Percentiles rank a stretch among this genome's conserved stretches.
Conservation (phyloP, 1,284 basidiomycete species). For the Malassezia globosa region DNA sequence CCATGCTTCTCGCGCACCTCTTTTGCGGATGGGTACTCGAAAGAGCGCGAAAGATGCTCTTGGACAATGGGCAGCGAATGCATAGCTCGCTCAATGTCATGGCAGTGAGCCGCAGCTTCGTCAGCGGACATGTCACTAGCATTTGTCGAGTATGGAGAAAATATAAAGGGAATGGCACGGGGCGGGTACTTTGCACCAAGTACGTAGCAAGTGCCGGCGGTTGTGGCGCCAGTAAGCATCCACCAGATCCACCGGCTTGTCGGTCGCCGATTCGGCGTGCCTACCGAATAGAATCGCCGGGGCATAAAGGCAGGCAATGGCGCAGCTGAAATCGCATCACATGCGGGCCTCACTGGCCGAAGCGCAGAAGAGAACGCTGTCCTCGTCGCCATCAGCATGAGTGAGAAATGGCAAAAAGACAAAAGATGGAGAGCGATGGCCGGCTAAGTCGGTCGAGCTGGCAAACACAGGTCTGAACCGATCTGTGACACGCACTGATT, state of each 20-base stretch:
- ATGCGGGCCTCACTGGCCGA: no score
- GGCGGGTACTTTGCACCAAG: slow-evolving; percentile 13
- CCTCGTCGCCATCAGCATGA: no score
- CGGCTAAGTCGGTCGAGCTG: no score
- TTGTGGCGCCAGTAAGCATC: background rate
- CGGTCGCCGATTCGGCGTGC: no score
- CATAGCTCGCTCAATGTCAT: slow-evolving; percentile 45
- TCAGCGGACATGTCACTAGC: background rate
- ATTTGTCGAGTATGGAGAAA: slow-evolving; percentile 8
- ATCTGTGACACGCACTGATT: no score
- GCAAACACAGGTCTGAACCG: no score
- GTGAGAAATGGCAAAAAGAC: no score
- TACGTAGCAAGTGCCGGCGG: slow-evolving; percentile 5
- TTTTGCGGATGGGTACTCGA: slow-evolving; percentile 17
- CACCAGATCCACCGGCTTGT: background rate
- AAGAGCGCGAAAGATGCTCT: slow-evolving; percentile 18
- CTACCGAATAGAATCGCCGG: no score
- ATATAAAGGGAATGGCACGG: slow-evolving; percentile 9
- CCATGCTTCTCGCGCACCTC: slow-evolving; percentile 20
- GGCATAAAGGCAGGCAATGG: no score
- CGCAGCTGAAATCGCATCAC: no score
- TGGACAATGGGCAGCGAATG: slow-evolving; percentile 55
- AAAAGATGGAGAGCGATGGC: background rate
- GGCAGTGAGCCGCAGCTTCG: background rate
- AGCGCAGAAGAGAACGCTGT: no score